Conservation (phyloP, 805 yeast genomes). For the Cyberlindnera petersonii region DNA sequence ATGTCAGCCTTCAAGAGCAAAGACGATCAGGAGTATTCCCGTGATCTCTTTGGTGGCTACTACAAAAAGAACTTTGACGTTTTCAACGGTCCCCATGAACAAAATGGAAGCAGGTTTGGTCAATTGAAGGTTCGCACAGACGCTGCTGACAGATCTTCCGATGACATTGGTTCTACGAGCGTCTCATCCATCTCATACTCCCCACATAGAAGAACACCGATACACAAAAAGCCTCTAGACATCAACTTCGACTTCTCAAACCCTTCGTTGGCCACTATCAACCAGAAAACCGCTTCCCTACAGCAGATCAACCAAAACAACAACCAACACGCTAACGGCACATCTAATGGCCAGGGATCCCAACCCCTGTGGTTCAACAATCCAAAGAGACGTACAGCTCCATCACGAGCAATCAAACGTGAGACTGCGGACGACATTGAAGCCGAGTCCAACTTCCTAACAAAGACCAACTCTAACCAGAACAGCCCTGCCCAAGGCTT, state of each 20-base stretch:
- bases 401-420: conserved; percentile 44
- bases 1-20: conserved; percentile 19
- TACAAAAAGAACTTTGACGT: conserved; percentile 25
- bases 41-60: conserved; percentile 25
- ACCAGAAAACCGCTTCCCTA: conserved; percentile 17
- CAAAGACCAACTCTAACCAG: conserved; percentile 17
- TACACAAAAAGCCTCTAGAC: conserved; percentile 22
- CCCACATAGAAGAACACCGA: conserved; percentile 27
- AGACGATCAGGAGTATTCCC: conserved; percentile 22
- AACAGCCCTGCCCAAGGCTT: conserved; percentile 28
- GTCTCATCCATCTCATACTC: conserved; percentile 16
- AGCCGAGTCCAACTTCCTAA: conserved; percentile 23
- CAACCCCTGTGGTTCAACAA: conserved; percentile 38
- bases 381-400: conserved; percentile 44
- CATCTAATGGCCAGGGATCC: neutral
- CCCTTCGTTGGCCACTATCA: conserved; percentile 23
- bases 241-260: conserved; percentile 19
- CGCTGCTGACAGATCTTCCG: conserved; percentile 20
- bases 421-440: conserved; percentile 23
- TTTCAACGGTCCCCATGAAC: conserved; percentile 16
- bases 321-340: neutral
- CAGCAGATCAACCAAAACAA: conserved; percentile 7
- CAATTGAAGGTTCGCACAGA: conserved; percentile 19
- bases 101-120: conserved; percentile 20
- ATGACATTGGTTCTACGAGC: conserved; percentile 17